Evolutionary conservation across 179 eudicot species (phyloP).

Genomic region (Beta macrorhiza): DNA sequence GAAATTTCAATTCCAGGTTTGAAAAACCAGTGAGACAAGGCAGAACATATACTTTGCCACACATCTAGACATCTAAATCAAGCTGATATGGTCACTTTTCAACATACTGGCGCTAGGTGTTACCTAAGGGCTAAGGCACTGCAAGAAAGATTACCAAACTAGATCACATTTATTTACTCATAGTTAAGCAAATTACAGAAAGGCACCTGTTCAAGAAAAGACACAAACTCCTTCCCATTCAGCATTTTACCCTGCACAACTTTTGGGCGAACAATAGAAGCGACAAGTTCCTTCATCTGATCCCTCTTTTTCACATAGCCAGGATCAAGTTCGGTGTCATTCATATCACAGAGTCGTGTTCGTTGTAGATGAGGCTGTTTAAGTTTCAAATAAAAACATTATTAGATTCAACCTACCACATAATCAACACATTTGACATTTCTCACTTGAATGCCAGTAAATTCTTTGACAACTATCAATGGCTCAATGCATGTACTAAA

Average conservation of each 20-base stretch:
- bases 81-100: background rate
- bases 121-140: background rate
- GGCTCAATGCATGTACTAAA: background rate
- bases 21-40: background rate
- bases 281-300: slow-evolving; percentile 66
- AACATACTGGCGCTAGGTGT: background rate
- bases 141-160: slow-evolving; percentile 1
- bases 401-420: slow-evolving; percentile 4
- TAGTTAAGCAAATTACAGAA: slow-evolving; percentile 13
- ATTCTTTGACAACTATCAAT: background rate
- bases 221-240: slow-evolving; percentile 87
- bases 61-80: background rate
- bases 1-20: no score
- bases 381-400: slow-evolving; percentile 27
- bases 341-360: slow-evolving; percentile 90
- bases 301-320: slow-evolving; percentile 79
- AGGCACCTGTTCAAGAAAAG: slow-evolving; percentile 81
- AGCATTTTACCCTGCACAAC: slow-evolving; percentile 83
- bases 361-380: slow-evolving; percentile 96
- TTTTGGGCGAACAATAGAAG: slow-evolving; percentile 74
- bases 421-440: background rate
- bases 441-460: background rate
- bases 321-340: slow-evolving; percentile 83
- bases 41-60: background rate
- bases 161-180: slow-evolving; percentile 2